Evolutionary conservation across 768 basidiomycete species (phyloP).

Genomic region (Mycena epipterygia): DNA sequence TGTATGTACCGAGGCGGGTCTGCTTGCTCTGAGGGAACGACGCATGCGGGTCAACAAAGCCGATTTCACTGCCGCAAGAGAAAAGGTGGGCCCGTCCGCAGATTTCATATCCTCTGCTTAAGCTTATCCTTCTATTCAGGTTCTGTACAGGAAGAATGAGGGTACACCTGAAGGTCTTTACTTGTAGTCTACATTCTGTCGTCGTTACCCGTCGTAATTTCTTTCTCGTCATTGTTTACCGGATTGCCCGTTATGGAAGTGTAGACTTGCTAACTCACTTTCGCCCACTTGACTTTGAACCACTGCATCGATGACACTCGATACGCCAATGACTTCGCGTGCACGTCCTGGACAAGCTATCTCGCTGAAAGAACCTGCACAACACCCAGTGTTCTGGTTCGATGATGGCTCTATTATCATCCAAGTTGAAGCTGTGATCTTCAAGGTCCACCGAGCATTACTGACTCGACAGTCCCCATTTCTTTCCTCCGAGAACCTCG

Average conservation of each 20-base stretch:
- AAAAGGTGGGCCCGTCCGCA: conserved; percentile 75
- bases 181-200: conserved; percentile 60
- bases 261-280: too few relatives aligned
- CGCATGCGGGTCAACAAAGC: conserved; percentile 94
- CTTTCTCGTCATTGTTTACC: not conserved
- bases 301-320: not conserved
- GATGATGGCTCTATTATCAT: conserved; percentile 74
- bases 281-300: not conserved
- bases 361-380: not conserved
- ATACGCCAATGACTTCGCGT: conserved; percentile 12
- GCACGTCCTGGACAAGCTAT: not conserved
- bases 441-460: conserved; percentile 70
- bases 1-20: conserved; percentile 98
- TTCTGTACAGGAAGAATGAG: conserved; percentile 97
- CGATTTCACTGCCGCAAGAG: conserved; percentile 91
- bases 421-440: conserved; percentile 57
- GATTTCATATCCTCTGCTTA: conserved; percentile 17
- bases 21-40: conserved; percentile 93
- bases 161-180: conserved; percentile 93
- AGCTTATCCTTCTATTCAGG: conserved; percentile 53
- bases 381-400: conserved; percentile 73
- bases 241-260: not conserved
- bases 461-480: conserved; percentile 64
- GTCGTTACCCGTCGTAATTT: conserved; percentile 29
- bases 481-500: conserved; percentile 7